Conservation (phyloP, 2,329 filamentous ascomycete species). For the Cladophialophora immunda region DNA sequence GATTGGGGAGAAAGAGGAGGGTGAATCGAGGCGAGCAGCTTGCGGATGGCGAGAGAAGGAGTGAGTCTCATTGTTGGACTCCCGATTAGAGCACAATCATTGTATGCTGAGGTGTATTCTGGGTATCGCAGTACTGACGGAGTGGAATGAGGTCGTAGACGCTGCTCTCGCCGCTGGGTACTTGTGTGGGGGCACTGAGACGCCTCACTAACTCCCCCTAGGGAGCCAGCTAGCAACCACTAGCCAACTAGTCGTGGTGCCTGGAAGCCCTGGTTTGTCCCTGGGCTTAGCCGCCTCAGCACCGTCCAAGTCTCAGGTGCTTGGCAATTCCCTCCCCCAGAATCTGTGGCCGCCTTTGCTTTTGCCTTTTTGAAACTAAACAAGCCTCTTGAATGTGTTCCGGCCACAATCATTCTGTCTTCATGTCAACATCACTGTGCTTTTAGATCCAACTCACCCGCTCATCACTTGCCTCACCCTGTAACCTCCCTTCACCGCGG, state of each 20-base stretch:
- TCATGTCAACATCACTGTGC: conserved; percentile 36
- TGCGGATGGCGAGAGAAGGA: conserved; percentile 56
- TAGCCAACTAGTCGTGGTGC: background rate
- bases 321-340: conserved; percentile 25
- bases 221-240: background rate
- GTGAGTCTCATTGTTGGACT: conserved; percentile 60
- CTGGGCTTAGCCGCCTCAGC: background rate
- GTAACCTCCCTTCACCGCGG: conserved; percentile 29
- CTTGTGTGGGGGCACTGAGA: background rate
- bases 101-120: background rate
- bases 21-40: conserved; percentile 63
- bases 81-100: conserved; percentile 5
- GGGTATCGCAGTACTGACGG: background rate
- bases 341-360: conserved; percentile 21
- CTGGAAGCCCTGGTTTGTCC: background rate
- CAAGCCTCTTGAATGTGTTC: conserved; percentile 23
- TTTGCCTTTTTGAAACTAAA: conserved; percentile 25
- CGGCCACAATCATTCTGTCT: conserved; percentile 18
- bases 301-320: conserved; percentile 3
- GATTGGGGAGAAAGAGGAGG: conserved; percentile 59
- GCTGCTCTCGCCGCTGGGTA: background rate
- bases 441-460: conserved; percentile 23
- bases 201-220: background rate
- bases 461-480: conserved; percentile 18
- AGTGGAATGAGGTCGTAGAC: background rate